Evolutionary conservation across 129 eudicot species (phyloP), one percentile per base, ranked within the genome.

Genomic region (Escallonia rubra): DNA sequence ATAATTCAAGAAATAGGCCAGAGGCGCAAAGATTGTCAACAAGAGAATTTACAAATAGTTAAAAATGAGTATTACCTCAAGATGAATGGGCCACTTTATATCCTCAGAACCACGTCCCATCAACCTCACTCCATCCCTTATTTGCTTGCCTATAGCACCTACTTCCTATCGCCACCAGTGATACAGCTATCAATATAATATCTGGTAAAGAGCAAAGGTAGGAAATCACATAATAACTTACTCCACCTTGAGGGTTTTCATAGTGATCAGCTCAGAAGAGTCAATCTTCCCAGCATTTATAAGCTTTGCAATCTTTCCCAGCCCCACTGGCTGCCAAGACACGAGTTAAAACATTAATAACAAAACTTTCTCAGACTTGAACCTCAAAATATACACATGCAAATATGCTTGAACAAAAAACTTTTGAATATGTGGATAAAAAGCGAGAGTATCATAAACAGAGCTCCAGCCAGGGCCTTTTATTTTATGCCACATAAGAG

Each of bases 21-120:
- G 34, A 23, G n/a, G n/a, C n/a, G n/a, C n/a, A n/a, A 23, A 23
- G 34, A 23, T 23, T 23, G 34, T 23, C 34, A 1, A 23, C 34
- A 23, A 23, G 34, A 23, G 34, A 23, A 23, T 23, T 23, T 23
- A 23, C 34, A 23, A 23, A 23, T 23, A 23, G 34, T 23, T 23
- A 23, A 23, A 23, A 23, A 23, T 23, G 34, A 23, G 34, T 23
- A 69, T 66, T 67, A 89, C 98, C 96, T 92, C 98, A 2, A 92
- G 80, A 86, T 92, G 98, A 75, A 92, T 84, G 14, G 98, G 98
- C 98, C 96, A 92, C 45, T 79, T 47, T 14, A 92, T 92, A 10
- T 81, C 86, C 65, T 92, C 96, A 43, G 84, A 65, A 66, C 98
- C 98, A 69, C 98, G 98, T 61, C 95, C 98, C 98, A 92, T 92